phyloP scores from a whole-genome alignment of 2,329 filamentous ascomycete genomes.

The Epichloe scottii region DNA sequence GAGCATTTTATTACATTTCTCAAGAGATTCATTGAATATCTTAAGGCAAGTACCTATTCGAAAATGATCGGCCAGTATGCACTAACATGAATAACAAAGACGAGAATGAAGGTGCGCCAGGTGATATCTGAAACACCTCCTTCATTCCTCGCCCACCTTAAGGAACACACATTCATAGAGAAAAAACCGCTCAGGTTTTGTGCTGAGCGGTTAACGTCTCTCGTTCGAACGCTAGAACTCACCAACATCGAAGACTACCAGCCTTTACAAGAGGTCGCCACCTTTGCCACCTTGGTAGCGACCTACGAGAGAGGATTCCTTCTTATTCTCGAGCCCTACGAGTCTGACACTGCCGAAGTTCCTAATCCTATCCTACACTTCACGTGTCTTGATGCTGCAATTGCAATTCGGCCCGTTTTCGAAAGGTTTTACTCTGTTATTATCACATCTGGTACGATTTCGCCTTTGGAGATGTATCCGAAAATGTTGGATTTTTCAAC shows the following conservation, averaged over 20 bases:
- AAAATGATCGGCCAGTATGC: background rate
- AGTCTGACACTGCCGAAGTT: conserved; percentile 88
- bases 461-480: conserved; percentile 95
- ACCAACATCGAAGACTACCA: conserved; percentile 98
- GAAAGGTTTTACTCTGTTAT: conserved; percentile 96
- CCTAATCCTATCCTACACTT: conserved; percentile 97
- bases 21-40: conserved; percentile 93
- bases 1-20: conserved; percentile 94
- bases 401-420: conserved; percentile 95
- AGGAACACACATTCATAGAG: conserved; percentile 94
- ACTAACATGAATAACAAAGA: conserved; percentile 33
- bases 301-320: conserved; percentile 96
- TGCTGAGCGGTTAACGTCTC: conserved; percentile 83
- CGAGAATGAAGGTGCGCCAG: conserved; percentile 94
- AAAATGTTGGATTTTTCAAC: conserved; percentile 94
- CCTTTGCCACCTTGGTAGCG: conserved; percentile 88
- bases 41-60: conserved; percentile 43
- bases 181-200: conserved; percentile 92
- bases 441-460: conserved; percentile 95
- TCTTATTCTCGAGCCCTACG: conserved; percentile 92
- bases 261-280: conserved; percentile 91
- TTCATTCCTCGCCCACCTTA: conserved; percentile 84
- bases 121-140: conserved; percentile 95
- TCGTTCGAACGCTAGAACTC: conserved; percentile 87
- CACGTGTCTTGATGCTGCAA: conserved; percentile 90